Conservation (phyloP, 257 asterid species). For the Thymus quinquecostatus region DNA sequence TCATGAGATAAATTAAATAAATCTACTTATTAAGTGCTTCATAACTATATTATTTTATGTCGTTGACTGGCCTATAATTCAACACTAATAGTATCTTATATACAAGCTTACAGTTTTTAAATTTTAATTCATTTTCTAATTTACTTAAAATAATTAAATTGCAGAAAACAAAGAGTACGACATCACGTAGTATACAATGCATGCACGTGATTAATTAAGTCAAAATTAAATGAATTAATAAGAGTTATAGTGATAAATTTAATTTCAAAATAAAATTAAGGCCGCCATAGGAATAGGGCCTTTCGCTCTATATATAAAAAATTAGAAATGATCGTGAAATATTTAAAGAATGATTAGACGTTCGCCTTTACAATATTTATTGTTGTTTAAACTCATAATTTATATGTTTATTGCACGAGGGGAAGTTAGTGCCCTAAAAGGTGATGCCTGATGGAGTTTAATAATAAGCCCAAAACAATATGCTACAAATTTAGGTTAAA, state of each 20-base stretch:
- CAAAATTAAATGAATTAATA: constrained; percentile 16
- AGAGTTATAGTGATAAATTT: background rate
- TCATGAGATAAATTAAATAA: constrained; percentile 25
- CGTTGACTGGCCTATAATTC: constrained; percentile 34
- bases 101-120: background rate
- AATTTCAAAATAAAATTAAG: background rate
- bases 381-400: background rate
- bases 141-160: background rate
- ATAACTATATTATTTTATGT: constrained; percentile 9
- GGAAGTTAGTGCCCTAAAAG: constrained; percentile 42
- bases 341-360: constrained; percentile 50
- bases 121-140: background rate
- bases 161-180: background rate
- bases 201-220: constrained; percentile 27
- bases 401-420: constrained; percentile 52
- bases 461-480: constrained; percentile 1
- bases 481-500: background rate
- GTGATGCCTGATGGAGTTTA: background rate
- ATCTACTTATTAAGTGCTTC: constrained; percentile 29
- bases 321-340: constrained; percentile 23
- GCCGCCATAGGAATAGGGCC: constrained; percentile 24
- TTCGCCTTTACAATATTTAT: constrained; percentile 30
- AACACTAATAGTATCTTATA: constrained; percentile 25
- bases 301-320: constrained; percentile 29
- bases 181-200: background rate